Conservation (phyloP, 371 early-diverging fungal species). For the Capillidium rhysosporum region DNA sequence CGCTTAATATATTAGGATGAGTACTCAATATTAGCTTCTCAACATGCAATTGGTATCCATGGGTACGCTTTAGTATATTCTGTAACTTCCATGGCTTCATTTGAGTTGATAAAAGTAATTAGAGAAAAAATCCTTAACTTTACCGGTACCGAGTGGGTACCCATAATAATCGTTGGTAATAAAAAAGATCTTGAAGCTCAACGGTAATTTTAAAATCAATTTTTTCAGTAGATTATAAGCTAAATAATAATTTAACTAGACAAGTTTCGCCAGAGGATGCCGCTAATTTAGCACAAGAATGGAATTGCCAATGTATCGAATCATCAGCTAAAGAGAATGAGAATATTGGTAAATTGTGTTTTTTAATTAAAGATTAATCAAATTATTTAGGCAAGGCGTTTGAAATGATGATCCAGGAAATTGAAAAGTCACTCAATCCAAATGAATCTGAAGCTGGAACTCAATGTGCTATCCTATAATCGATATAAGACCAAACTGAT, state of each 20-base stretch:
- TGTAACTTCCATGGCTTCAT: conserved; percentile 61
- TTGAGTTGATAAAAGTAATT: conserved; percentile 76
- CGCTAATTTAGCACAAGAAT: conserved; percentile 45
- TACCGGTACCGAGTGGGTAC: conserved; percentile 77
- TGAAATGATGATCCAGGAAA: conserved; percentile 38
- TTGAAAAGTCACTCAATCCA: conserved; percentile 30
- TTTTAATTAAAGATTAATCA: neutral
- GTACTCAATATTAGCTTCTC: conserved; percentile 74
- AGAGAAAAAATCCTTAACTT: conserved; percentile 88
- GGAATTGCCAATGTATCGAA: conserved; percentile 73
- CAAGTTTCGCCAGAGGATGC: conserved; percentile 68
- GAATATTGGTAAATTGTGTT: conserved; percentile 47
- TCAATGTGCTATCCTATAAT: neutral
- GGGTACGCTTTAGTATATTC: conserved; percentile 91
- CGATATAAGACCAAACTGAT: too few relatives aligned
- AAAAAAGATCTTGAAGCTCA: conserved; percentile 71
- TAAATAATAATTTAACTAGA: conserved; percentile 12
- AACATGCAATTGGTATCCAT: conserved; percentile 78
- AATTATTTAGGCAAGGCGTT: conserved; percentile 32
- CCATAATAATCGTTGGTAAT: conserved; percentile 83
- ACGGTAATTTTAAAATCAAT: conserved; percentile 15
- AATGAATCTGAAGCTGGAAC: neutral
- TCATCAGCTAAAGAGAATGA: conserved; percentile 79
- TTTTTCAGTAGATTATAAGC: neutral
- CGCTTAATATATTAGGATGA: conserved; percentile 46